Conservation (phyloP, 192 early-diverging fungal species). For the Coemansia sp. region DNA sequence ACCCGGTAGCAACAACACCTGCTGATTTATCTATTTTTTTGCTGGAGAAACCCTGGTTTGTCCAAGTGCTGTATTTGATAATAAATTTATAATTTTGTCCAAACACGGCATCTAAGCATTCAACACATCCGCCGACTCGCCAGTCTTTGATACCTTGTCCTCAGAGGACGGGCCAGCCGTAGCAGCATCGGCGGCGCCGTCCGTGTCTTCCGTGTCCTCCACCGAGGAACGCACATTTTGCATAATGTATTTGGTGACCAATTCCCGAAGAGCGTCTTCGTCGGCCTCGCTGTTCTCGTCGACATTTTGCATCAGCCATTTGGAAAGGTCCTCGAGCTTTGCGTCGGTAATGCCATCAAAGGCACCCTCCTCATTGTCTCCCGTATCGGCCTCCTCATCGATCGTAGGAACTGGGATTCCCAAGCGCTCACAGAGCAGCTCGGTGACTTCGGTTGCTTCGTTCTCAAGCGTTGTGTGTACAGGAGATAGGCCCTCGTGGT, state of each 20-base stretch:
- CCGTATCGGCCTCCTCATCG: slow-evolving; percentile 25
- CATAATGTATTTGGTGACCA: slow-evolving; percentile 53
- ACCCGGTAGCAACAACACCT: slow-evolving; percentile 7
- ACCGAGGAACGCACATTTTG: slow-evolving; percentile 33
- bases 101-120: no score
- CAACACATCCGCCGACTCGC: not conserved
- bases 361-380: slow-evolving; percentile 21
- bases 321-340: slow-evolving; percentile 51
- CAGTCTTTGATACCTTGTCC: slow-evolving; percentile 19
- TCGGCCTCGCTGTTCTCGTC: slow-evolving; percentile 52
- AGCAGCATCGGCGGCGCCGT: slow-evolving; percentile 33
- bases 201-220: slow-evolving; percentile 27
- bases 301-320: slow-evolving; percentile 56
- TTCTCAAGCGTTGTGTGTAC: slow-evolving; percentile 59
- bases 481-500: slow-evolving; percentile 58
- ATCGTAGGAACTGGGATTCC: slow-evolving; percentile 52
- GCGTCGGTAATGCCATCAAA: slow-evolving; percentile 33
- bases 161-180: slow-evolving; percentile 28
- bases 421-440: slow-evolving; percentile 54
- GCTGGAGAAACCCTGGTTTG: not conserved
- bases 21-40: not conserved
- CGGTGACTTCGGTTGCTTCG: slow-evolving; percentile 64
- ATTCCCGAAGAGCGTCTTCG: slow-evolving; percentile 58
- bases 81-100: no score
- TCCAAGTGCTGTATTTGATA: not conserved